Conservation (phyloP, 2,329 filamentous ascomycete species). For the Akanthomyces muscarius region DNA sequence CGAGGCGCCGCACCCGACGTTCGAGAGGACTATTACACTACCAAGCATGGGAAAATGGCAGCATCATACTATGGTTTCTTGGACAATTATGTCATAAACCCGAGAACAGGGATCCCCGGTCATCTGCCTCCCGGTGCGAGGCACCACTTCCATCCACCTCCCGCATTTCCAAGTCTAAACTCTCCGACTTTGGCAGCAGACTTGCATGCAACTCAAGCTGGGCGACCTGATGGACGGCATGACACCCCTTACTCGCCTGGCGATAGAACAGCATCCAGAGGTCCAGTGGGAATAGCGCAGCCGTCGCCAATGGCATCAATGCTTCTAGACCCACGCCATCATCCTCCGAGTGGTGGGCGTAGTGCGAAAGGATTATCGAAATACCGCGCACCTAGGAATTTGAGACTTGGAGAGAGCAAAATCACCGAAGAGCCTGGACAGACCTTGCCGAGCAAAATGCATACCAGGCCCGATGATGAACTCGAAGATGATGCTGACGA, state of each 20-base stretch:
- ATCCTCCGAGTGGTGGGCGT: conserved; percentile 52
- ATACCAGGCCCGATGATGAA: conserved; percentile 54
- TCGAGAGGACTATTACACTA: conserved; percentile 87
- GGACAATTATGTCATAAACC: conserved; percentile 81
- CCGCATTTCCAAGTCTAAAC: conserved; percentile 67
- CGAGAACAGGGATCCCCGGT: conserved; percentile 61
- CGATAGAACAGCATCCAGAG: conserved; percentile 8
- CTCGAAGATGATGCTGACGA: conserved; percentile 51
- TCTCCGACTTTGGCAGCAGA: conserved; percentile 57
- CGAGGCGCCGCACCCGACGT: conserved; percentile 53
- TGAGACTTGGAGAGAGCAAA: conserved; percentile 44
- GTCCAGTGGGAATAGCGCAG: conserved; percentile 38
- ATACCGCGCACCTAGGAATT: conserved; percentile 41
- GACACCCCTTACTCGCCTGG: neutral
- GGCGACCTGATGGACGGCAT: conserved; percentile 31
- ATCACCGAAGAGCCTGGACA: conserved; percentile 56
- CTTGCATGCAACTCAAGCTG: conserved; percentile 46
- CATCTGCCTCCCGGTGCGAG: conserved; percentile 52
- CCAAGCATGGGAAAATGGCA: conserved; percentile 98
- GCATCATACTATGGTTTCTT: conserved; percentile 93
- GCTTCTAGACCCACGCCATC: conserved; percentile 71
- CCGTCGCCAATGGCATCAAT: conserved; percentile 68
- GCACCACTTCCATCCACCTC: conserved; percentile 67
- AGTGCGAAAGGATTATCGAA: conserved; percentile 45
- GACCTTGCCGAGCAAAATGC: conserved; percentile 38